phyloP scores from a whole-genome alignment of 305 asterid species.

The Plantago coronopus region DNA sequence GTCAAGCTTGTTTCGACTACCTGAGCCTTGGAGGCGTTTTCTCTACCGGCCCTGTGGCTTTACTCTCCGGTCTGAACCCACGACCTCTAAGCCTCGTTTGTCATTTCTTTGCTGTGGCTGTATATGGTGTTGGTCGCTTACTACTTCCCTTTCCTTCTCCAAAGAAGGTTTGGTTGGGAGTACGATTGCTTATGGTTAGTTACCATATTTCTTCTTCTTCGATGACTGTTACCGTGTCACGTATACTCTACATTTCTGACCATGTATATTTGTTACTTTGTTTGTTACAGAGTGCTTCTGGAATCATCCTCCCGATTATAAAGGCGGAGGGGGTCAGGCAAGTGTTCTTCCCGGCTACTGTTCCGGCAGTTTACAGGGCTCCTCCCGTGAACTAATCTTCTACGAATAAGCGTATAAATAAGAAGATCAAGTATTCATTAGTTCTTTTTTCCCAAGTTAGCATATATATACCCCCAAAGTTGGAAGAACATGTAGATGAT shows the following conservation, averaged over 20 bases:
- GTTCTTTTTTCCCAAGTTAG: too few species aligned
- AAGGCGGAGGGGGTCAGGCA: constrained; percentile 74
- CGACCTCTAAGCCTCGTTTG: constrained; percentile 59
- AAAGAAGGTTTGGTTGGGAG: constrained; percentile 45
- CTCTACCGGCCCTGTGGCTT: constrained; percentile 52
- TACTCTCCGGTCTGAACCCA: constrained; percentile 72
- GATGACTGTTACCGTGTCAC: too few species aligned
- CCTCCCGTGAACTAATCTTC: constrained; percentile 34
- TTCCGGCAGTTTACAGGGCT: constrained; percentile 67
- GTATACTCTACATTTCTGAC: neutral
- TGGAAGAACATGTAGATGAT: too few species aligned
- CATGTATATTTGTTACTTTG: neutral
- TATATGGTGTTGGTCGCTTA: constrained; percentile 62
- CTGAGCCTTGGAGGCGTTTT: constrained; percentile 64
- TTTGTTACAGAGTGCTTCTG: constrained; percentile 52
- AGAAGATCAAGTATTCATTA: too few species aligned
- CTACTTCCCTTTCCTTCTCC: constrained; percentile 70
- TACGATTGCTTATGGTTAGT: constrained; percentile 55
- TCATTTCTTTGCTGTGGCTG: constrained; percentile 77
- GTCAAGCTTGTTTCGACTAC: constrained; percentile 67
- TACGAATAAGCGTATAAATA: too few species aligned
- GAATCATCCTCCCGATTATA: constrained; percentile 76
- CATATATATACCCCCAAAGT: too few species aligned
- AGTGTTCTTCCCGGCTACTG: constrained; percentile 77
- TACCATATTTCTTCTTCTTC: neutral